Percentiles rank a stretch among this genome's conserved stretches.
Conservation (phyloP, 176 grass and related monocot species). For the Triticum monococcum region DNA sequence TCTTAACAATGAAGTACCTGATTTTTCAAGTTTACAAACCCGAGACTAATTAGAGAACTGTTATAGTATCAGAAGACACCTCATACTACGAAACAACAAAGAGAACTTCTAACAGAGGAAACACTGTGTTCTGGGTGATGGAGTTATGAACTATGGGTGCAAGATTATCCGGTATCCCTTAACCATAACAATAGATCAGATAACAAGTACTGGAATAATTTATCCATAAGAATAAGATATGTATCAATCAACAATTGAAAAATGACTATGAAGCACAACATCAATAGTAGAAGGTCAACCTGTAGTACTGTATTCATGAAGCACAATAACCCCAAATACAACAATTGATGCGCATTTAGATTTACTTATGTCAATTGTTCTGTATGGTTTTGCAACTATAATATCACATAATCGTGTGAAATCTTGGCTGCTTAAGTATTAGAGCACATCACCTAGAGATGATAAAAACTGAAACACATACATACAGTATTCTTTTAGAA, state of each 20-base stretch:
- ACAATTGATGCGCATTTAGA: background rate
- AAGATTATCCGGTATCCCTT: background rate
- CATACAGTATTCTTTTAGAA: background rate
- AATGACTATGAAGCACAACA: background rate
- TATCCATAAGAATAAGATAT: background rate
- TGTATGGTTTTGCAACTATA: background rate
- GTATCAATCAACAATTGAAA: slow-evolving; percentile 1
- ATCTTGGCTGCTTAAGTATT: background rate
- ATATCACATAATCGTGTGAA: background rate
- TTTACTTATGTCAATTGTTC: background rate
- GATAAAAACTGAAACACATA: background rate
- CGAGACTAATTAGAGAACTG: slow-evolving; percentile 44
- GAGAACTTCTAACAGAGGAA: slow-evolving; percentile 14
- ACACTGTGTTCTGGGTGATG: background rate
- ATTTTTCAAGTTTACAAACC: slow-evolving; percentile 56
- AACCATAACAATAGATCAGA: slow-evolving; percentile 8
- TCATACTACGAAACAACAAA: slow-evolving; percentile 6
- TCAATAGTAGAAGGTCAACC: slow-evolving; percentile 1
- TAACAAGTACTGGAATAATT: slow-evolving; percentile 19
- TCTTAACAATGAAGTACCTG: slow-evolving; percentile 99
- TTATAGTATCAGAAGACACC: slow-evolving; percentile 21
- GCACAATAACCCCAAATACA: background rate
- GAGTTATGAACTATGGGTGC: background rate
- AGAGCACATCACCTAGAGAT: background rate
- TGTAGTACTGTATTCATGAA: background rate